phyloP scores from a whole-genome alignment of 805 yeast genomes.

The Kluyveromyces aestuarii region DNA sequence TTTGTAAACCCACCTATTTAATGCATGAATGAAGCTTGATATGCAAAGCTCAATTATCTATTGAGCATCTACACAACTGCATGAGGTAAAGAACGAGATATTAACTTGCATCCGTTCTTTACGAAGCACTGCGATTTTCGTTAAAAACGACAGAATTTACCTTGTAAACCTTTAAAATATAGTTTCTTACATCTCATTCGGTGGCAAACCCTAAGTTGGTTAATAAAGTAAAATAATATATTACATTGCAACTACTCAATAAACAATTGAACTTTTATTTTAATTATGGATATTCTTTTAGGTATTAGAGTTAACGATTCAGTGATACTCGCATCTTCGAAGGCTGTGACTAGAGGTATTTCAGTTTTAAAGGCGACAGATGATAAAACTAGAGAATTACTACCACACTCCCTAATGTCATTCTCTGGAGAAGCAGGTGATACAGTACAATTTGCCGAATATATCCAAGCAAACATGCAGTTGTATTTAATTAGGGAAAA shows the following conservation, averaged over 20 bases:
- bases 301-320: slow-evolving; percentile 78
- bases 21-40: too few relatives aligned
- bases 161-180: not conserved
- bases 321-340: slow-evolving; percentile 88
- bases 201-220: not conserved
- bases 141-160: not conserved
- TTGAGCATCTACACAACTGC: too few relatives aligned
- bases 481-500: slow-evolving; percentile 80
- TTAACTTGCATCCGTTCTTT: not conserved
- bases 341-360: slow-evolving; percentile 86
- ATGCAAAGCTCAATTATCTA: too few relatives aligned
- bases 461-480: slow-evolving; percentile 85
- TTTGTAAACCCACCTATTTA: too few relatives aligned
- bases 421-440: slow-evolving; percentile 96
- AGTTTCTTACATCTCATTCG: not conserved
- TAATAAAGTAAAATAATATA: not conserved
- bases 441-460: slow-evolving; percentile 91
- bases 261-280: not conserved
- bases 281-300: slow-evolving; percentile 74
- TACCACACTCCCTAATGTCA: slow-evolving; percentile 73
- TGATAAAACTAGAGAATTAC: slow-evolving; percentile 69
- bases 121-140: not conserved
- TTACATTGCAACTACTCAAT: not conserved
- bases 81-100: too few relatives aligned
- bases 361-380: slow-evolving; percentile 70